These are phyloP conservation scores for Alternaria sp. DNA, from an alignment of 2,329 filamentous ascomycete genomes.

Conservation along the genomic window DNA sequence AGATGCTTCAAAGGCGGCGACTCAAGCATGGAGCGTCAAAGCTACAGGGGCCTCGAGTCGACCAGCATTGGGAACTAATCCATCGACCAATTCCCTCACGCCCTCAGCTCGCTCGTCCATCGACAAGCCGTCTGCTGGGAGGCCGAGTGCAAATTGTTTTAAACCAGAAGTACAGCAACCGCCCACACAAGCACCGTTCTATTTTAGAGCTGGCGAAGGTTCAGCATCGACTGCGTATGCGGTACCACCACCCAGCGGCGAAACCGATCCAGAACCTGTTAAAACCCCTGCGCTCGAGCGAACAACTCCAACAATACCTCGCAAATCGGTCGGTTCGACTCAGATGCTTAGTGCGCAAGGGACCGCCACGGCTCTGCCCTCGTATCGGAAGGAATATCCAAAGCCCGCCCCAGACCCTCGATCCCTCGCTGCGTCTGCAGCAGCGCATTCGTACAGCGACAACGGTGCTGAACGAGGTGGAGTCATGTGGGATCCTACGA, in stretches of 20 bases:
- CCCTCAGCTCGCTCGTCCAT: constrained; percentile 41
- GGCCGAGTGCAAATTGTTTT: constrained; percentile 22
- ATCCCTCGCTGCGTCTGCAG: constrained; percentile 41
- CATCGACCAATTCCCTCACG: constrained; percentile 28
- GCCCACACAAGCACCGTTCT: constrained; percentile 31
- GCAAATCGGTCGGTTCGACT: constrained; percentile 32
- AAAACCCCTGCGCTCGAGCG: constrained; percentile 18
- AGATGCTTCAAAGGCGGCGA: constrained; percentile 69
- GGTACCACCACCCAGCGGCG: constrained; percentile 23
- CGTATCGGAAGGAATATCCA: constrained; percentile 63
- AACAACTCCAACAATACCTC: constrained; percentile 27
- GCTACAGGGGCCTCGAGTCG: constrained; percentile 26
- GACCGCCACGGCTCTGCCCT: constrained; percentile 36
- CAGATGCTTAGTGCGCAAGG: constrained; percentile 17
- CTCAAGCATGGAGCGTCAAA: constrained; percentile 66
- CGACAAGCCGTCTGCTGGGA: constrained; percentile 38
- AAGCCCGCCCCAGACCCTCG: constrained; percentile 31
- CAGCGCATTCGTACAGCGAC: constrained; percentile 43
- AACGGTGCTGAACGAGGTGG: constrained; percentile 27
- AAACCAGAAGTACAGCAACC: constrained; percentile 22
- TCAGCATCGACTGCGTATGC: constrained; percentile 25
- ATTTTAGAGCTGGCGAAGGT: constrained; percentile 35
- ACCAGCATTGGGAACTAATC: constrained; percentile 22
- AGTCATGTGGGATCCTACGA: constrained; percentile 23
- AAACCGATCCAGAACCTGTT: constrained; percentile 22